These are phyloP conservation scores for Aureobasidium lini DNA, from an alignment of 2,329 filamentous ascomycete genomes.

Conservation along the genomic window DNA sequence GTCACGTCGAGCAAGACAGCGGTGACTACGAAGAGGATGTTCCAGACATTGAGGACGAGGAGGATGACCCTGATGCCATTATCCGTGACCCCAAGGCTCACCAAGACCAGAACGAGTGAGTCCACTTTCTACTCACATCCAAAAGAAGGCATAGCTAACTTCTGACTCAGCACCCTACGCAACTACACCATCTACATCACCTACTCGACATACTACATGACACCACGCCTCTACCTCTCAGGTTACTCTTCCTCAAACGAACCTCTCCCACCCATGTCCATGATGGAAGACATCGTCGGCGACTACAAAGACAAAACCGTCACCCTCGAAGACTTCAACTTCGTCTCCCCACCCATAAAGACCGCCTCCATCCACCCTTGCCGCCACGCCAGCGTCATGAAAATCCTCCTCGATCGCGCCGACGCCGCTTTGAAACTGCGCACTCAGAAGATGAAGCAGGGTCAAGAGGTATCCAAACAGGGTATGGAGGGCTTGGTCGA, in stretches of 20 bases:
- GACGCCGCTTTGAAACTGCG: conserved; percentile 87
- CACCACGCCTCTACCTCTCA: conserved; percentile 87
- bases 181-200: conserved; percentile 99
- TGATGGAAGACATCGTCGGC: conserved; percentile 96
- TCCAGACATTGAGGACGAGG: conserved; percentile 96
- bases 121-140: conserved; percentile 15
- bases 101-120: conserved; percentile 49
- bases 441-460: conserved; percentile 65
- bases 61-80: conserved; percentile 88
- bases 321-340: conserved; percentile 93
- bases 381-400: conserved; percentile 97
- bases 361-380: conserved; percentile 97
- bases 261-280: conserved; percentile 71
- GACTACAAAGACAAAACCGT: conserved; percentile 99
- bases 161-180: conserved; percentile 58
- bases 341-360: conserved; percentile 84
- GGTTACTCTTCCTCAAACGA: conserved; percentile 61
- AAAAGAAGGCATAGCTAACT: conserved; percentile 17
- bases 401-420: conserved; percentile 87
- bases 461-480: conserved; percentile 39
- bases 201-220: conserved; percentile 94
- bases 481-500: conserved; percentile 84
- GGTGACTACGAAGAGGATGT: conserved; percentile 75
- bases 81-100: conserved; percentile 62
- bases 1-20: conserved; percentile 70